phyloP scores from a whole-genome alignment of 164 flowering plant genomes.

The Nelumbo lutea region DNA sequence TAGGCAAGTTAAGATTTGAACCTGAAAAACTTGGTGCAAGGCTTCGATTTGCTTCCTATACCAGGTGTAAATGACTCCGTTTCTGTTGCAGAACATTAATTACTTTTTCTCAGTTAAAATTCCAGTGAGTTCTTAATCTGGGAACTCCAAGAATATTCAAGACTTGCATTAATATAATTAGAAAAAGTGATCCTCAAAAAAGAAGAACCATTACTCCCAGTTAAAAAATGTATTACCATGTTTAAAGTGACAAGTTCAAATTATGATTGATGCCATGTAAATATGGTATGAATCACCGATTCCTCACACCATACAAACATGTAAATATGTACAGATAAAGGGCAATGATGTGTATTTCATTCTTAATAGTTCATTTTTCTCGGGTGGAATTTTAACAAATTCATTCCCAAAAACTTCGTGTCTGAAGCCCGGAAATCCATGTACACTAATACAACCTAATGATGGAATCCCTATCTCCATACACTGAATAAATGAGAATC shows the following conservation, averaged over 20 bases:
- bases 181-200: background rate
- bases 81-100: slow-evolving; percentile 93
- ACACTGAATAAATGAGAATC: background rate
- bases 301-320: background rate
- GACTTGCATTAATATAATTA: slow-evolving; percentile 6
- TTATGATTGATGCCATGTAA: background rate
- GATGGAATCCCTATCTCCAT: background rate
- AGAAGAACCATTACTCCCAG: background rate
- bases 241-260: background rate
- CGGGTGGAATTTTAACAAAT: background rate
- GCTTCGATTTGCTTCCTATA: slow-evolving; percentile 99
- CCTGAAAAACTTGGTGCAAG: slow-evolving; percentile 99
- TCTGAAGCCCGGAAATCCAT: background rate
- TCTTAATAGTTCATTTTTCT: background rate
- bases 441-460: background rate
- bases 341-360: background rate
- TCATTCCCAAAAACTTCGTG: background rate
- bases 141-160: slow-evolving; percentile 9
- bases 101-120: slow-evolving; percentile 51
- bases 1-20: slow-evolving; percentile 71
- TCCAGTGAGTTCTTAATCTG: slow-evolving; percentile 26
- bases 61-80: slow-evolving; percentile 79
- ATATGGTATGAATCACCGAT: background rate
- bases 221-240: background rate
- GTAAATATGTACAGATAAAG: background rate